Evolutionary conservation across 305 asterid species (phyloP), one percentile per base, ranked within the genome.

Genomic region (Plantago rigida): DNA sequence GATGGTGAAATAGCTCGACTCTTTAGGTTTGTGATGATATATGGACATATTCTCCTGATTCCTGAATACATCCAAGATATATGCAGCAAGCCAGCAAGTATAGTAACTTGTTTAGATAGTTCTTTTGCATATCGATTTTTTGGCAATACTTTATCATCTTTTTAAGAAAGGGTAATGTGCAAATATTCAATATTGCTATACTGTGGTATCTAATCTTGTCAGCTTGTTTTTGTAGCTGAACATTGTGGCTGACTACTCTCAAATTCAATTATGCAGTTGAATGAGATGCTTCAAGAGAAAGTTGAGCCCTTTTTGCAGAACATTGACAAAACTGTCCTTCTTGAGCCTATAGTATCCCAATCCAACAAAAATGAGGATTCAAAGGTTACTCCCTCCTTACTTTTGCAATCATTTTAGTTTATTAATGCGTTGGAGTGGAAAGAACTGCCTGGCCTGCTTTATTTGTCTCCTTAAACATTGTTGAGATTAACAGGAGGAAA

Each of bases 211-310:
- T 31, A 31, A 0, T 31, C 7, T 31, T 31, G 39, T 31, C 39
- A 31, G 39, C 34, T 47, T 56, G 36, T 28, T 1, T 22, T 22
- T 1, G 26, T 22, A 22, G 26, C 26, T 22, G 26, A 22, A 22
- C 31, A 36, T 73, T 60, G 48, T 55, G 68, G 63, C 44, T 29
- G 56, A 22, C 24, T 0, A n/a, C 47, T 58, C 13, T 22, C 17
- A 51, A 14, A 47, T 65, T 62, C 56, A 3, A 64, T 61, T 68
- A 71, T 69, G 51, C 86, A 90, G 97, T 66, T 91, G 71, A 91
- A 81, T 56, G 86, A 84, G 84, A 74, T 91, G 89, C 72, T 91
- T 81, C 82, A 81, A 73, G 92, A 91, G 80, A 91, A 76, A 73
- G 79, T 87, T 7, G 78, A 77, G 51, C 95, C 97, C 1, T 91